Conservation (phyloP, 768 basidiomycete species). For the Leccinum imitatum region DNA sequence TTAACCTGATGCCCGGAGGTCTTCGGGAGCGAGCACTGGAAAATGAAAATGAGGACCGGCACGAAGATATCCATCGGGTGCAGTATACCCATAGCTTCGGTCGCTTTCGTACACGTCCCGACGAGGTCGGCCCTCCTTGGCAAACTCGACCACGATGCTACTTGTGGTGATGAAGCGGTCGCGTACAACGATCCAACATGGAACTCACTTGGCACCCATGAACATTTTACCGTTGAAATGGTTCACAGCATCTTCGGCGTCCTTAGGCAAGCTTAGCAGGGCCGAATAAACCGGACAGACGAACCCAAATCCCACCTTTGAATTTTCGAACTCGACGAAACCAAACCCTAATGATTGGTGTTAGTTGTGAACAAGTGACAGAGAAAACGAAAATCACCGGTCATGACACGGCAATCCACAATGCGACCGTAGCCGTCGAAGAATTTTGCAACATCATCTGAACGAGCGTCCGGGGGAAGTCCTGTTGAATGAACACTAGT, state of each 20-base stretch:
- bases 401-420: constrained; percentile 92
- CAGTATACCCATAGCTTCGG: constrained; percentile 53
- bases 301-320: constrained; percentile 48
- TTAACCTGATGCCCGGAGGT: constrained; percentile 78
- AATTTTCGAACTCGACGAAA: constrained; percentile 93
- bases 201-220: constrained; percentile 69
- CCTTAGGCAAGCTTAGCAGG: constrained; percentile 45
- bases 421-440: constrained; percentile 91
- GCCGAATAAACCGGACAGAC: constrained; percentile 2
- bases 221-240: constrained; percentile 87
- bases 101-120: constrained; percentile 69
- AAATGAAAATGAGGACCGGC: constrained; percentile 15
- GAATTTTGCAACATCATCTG: constrained; percentile 82
- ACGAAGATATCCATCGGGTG: constrained; percentile 5
- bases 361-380: constrained; percentile 11
- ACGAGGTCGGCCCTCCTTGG: constrained; percentile 87
- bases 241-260: constrained; percentile 91
- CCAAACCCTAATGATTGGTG: constrained; percentile 68
- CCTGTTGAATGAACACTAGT: constrained; percentile 40
- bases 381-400: constrained; percentile 53
- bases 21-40: constrained; percentile 66
- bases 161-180: neutral
- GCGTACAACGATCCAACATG: neutral
- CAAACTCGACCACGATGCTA: constrained; percentile 95
- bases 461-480: constrained; percentile 79